Conservation (phyloP, 768 basidiomycete genomes). For the Cystobasidium onofrii region DNA sequence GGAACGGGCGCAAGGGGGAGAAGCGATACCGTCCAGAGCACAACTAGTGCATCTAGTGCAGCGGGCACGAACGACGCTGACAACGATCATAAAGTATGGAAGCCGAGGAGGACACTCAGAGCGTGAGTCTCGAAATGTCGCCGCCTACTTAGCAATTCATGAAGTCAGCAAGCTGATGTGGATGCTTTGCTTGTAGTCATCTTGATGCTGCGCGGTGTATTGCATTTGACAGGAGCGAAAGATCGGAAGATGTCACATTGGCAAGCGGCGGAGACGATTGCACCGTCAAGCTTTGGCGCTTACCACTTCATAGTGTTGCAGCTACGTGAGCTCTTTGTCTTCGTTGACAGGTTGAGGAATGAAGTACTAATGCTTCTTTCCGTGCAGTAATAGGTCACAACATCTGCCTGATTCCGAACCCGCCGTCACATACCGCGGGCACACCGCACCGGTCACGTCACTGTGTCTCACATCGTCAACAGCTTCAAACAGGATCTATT, state of each 20-base stretch:
- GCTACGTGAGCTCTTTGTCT: conserved; percentile 57
- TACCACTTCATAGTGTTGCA: conserved; percentile 47
- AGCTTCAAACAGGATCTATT: conserved; percentile 65
- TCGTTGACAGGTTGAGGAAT: too few species aligned
- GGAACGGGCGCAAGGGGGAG: conserved; percentile 49
- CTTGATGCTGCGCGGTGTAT: conserved; percentile 84
- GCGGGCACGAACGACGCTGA: background rate
- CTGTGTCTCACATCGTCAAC: conserved; percentile 57
- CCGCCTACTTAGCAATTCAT: background rate
- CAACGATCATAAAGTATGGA: conserved; percentile 66
- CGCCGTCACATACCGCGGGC: conserved; percentile 83
- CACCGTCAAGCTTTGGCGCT: conserved; percentile 94
- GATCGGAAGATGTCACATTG: conserved; percentile 57
- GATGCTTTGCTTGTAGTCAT: conserved; percentile 78
- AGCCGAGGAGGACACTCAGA: conserved; percentile 72
- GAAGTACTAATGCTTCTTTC: background rate
- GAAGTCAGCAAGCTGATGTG: conserved; percentile 47
- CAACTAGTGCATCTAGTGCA: background rate
- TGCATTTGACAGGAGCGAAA: conserved; percentile 56
- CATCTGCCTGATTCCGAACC: conserved; percentile 82
- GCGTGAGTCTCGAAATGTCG: conserved; percentile 65
- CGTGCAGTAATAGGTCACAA: conserved; percentile 46
- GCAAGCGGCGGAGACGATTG: conserved; percentile 93
- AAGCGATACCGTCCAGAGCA: conserved; percentile 52
- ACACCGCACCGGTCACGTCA: conserved; percentile 81